Evolutionary conservation across 192 early-diverging fungal genomes (phyloP).

Genomic region (Chytriomyces sp.): DNA sequence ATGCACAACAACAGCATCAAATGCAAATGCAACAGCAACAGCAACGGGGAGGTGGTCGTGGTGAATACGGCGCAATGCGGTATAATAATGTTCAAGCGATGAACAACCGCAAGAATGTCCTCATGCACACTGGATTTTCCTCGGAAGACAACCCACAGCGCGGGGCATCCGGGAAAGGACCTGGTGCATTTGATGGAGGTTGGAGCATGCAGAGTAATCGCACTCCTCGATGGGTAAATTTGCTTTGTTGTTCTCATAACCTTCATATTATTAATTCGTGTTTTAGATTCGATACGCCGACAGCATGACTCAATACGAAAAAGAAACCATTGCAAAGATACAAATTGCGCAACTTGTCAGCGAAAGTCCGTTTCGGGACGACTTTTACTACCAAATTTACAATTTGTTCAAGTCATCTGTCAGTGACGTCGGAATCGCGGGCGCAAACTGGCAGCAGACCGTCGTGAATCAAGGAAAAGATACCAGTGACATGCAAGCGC

Average conservation of each 20-base stretch:
- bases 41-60: conserved; percentile 20
- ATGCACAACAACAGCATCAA: conserved; percentile 29
- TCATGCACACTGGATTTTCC: conserved; percentile 32
- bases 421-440: background rate
- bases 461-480: conserved; percentile 43
- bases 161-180: conserved; percentile 28
- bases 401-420: conserved; percentile 40
- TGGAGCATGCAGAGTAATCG: conserved; percentile 31
- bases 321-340: conserved; percentile 91
- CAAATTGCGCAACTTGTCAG: conserved; percentile 94
- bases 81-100: conserved; percentile 26
- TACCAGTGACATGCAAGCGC: conserved; percentile 79
- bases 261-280: background rate
- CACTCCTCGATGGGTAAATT: conserved; percentile 35
- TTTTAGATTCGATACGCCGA: conserved; percentile 78
- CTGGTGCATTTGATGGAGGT: conserved; percentile 34
- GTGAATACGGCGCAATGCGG: conserved; percentile 40
- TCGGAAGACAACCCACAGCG: conserved; percentile 28
- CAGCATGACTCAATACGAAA: conserved; percentile 92
- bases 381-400: conserved; percentile 97
- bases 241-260: background rate
- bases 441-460: conserved; percentile 54
- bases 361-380: conserved; percentile 89
- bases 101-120: conserved; percentile 28
- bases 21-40: conserved; percentile 37